Conservation (phyloP, 2,329 filamentous ascomycete genomes). For the Diplodia scrobiculata region DNA sequence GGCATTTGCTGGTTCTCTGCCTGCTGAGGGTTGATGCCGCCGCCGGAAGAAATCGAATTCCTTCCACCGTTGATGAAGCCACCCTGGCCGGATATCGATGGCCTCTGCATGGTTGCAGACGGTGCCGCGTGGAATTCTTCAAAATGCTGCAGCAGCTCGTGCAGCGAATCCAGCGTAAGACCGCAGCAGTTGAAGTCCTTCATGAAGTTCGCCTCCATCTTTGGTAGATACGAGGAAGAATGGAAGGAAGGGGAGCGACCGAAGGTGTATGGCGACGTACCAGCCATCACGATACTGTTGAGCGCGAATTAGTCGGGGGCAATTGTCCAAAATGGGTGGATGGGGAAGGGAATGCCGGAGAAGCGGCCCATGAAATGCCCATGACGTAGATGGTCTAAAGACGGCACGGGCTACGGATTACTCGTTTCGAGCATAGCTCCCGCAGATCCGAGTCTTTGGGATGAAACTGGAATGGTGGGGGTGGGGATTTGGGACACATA, state of each 20-base stretch:
- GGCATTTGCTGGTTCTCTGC: constrained; percentile 31
- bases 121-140: constrained; percentile 85
- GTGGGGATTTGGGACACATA: constrained; percentile 59
- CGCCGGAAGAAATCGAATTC: constrained; percentile 10
- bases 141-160: constrained; percentile 94
- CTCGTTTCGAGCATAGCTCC: neutral
- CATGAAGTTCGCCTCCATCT: constrained; percentile 97
- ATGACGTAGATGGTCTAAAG: constrained; percentile 10
- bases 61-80: constrained; percentile 31
- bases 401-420: neutral
- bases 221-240: constrained; percentile 93
- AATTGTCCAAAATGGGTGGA: neutral
- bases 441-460: neutral
- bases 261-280: constrained; percentile 85
- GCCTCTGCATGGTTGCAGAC: constrained; percentile 40
- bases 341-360: neutral
- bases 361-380: neutral
- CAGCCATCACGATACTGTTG: constrained; percentile 85
- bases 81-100: constrained; percentile 54
- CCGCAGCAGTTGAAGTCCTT: constrained; percentile 95
- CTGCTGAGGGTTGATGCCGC: constrained; percentile 40
- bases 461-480: neutral
- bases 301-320: constrained; percentile 27
- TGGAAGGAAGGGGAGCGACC: constrained; percentile 93
- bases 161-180: constrained; percentile 82